Conservation (phyloP, 108 stramenopile species). For the Thalassiosira profunda region DNA sequence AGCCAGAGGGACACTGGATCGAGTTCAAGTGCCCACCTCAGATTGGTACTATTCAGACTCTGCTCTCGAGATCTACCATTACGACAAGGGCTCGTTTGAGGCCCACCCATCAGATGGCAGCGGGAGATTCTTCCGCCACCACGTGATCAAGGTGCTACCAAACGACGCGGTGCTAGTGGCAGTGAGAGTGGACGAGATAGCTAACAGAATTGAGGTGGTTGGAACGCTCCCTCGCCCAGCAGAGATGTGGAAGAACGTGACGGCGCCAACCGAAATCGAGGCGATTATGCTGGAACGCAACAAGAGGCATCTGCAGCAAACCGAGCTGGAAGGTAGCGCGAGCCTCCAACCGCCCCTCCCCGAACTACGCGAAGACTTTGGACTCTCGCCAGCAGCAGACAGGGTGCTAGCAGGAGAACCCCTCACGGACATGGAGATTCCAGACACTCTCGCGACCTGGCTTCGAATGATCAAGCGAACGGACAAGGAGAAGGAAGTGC, state of each 20-base stretch:
- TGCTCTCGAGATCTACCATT: constrained; percentile 2
- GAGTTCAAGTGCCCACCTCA: constrained; percentile 2
- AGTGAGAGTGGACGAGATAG: neutral
- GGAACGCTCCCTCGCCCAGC: too few relatives aligned
- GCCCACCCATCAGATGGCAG: neutral
- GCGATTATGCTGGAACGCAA: neutral
- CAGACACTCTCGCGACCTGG: neutral
- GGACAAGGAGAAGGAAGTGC: neutral
- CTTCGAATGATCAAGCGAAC: neutral
- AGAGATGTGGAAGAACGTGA: neutral
- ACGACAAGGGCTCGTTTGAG: constrained; percentile 6
- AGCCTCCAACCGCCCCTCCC: neutral
- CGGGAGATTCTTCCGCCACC: neutral
- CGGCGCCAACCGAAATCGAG: constrained; percentile 3
- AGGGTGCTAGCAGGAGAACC: neutral
- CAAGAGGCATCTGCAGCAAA: constrained; percentile 13
- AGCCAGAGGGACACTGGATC: neutral
- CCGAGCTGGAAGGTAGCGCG: neutral
- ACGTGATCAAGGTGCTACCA: neutral
- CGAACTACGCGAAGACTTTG: neutral
- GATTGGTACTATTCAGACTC: constrained; percentile 6
- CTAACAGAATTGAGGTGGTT: neutral
- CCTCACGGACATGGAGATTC: neutral
- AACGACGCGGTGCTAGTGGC: neutral
- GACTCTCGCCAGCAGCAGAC: neutral